phyloP scores from a whole-genome alignment of 768 basidiomycete species.

The Collybia nuda region DNA sequence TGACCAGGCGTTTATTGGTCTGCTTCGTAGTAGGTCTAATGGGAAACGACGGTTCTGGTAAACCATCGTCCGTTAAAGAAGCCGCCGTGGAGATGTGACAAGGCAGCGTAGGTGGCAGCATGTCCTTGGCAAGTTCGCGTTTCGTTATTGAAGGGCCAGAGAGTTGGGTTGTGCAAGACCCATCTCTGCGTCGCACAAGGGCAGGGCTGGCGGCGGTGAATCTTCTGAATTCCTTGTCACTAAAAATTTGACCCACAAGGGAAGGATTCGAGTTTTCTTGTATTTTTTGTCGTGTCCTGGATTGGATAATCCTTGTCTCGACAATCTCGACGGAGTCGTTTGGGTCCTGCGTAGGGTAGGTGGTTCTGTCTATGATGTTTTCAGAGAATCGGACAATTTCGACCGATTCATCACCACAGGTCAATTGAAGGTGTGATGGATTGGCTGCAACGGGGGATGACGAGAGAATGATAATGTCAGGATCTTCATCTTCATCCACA shows the following conservation, averaged over 20 bases:
- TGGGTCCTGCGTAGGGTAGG: background rate
- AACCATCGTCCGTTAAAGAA: constrained; percentile 2
- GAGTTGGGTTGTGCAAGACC: constrained; percentile 10
- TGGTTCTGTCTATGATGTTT: background rate
- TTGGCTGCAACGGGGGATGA: constrained; percentile 41
- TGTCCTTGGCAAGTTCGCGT: constrained; percentile 7
- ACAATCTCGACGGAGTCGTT: constrained; percentile 26
- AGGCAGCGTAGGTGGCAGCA: constrained; percentile 28
- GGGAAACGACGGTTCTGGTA: constrained; percentile 28
- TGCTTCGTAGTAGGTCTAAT: constrained; percentile 18
- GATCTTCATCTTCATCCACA: constrained; percentile 62
- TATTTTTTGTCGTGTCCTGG: background rate
- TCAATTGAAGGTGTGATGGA: background rate
- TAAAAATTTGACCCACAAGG: background rate
- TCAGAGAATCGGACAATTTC: constrained; percentile 14
- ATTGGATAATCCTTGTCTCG: background rate
- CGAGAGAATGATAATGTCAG: constrained; percentile 47
- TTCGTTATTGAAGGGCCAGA: constrained; percentile 14
- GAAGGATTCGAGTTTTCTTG: constrained; percentile 6
- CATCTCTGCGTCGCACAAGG: background rate
- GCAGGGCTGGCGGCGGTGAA: constrained; percentile 12
- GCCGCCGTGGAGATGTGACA: constrained; percentile 11
- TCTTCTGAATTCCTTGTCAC: constrained; percentile 12
- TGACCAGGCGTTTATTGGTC: constrained; percentile 19
- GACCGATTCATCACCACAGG: constrained; percentile 17